Base-by-base conservation (phyloP, 768 basidiomycete genomes). In the Podaxis sp. region DNA sequence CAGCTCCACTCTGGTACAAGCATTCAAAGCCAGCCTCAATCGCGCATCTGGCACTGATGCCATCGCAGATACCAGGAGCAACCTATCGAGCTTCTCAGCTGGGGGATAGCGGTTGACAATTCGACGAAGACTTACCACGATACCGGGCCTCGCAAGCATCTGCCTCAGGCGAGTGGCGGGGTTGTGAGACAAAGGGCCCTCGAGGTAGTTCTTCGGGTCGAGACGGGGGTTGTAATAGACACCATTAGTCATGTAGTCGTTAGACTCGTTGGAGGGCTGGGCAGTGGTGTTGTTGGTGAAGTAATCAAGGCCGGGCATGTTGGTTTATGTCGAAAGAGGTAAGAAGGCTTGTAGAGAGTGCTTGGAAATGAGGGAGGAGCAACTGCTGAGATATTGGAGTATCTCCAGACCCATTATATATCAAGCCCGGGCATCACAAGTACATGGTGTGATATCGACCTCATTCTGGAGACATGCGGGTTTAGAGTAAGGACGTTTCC, bases 1-100 rank as follows among this genome's bases (percentile, higher is more conserved):
- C 88, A 55, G 90, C 89, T 58, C 90, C 90, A n/a, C 84, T 88
- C 74, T 90, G 89, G 72, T 90, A 91, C 66, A 90, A 64, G 66
- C 88, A 90, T 47, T 81, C 79, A 67, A 90, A 91, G n/a, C 89
- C 89, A 38, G 87, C 87, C 72, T 90, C 88, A 12, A 90, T 74
- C 4, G 89, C 89, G 61, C 87, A 87, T 46, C 89, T 79, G 9
- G 88, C 88, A 68, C 85, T 88, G 67, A 91, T 89, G 47, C 87
- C 87, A 57, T 89, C 87, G 63, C 87, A 88, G 54, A 89, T 86
- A 64, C 88, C 88, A 17, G 87, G 88, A 8, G 87, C 88, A 68
- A 87, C 72, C 87, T 88, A 27, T 38, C 13, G 22, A 25, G 24
- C 7, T 11, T n/a, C 12, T 55, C 55, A 29, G 52, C 25, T 24